Evolutionary conservation across 176 grass and related monocot genomes (phyloP), one percentile per base, ranked within the genome.

Genomic region (Raddia distichophylla): DNA sequence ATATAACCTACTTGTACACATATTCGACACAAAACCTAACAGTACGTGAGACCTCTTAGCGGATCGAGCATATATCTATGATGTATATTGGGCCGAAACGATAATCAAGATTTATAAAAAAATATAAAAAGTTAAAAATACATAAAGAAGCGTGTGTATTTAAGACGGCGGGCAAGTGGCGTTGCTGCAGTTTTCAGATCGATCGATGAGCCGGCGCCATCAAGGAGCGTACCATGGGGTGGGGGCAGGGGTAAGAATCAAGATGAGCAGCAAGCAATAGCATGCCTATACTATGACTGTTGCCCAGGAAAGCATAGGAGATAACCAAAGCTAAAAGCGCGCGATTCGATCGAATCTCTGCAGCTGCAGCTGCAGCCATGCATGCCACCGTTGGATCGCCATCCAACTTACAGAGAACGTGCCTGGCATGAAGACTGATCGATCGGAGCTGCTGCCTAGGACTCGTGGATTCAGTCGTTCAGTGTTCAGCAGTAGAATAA

Each of bases 261-360:
- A 48, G 67, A 58, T 44, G 27, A 13, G 34, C 71, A 37, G 71
- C 8, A 40, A 40, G 37, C 37, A 40, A 40, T 40, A 40, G 37
- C 37, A 40, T 40, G 37, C 37, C 37, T 40, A 40, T 40, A 27
- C 27, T 53, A 10, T 42, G 50, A 55, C 44, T 37, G 53, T 56
- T 58, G 52, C n/a, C 17, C 51, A 10, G 42, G 33, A 57, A 13
- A 43, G 18, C 56, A 10, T 10, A 20, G 56, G 56, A 19, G 18
- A 40, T 68, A 20, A 19, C 65, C 8, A 40, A 40, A 5, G 3
- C 2, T 3, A 40, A 40, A 40, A 40, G 37, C 37, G 37, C 37
- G 37, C 37, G 65, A 45, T 68, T 68, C 65, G 65, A 68, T 68
- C 65, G 65, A 68, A 45, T 67, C 64, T 67, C 7, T 67, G 51